Conservation (phyloP, 2,329 filamentous ascomycete species). For the Epichloe baconii region DNA sequence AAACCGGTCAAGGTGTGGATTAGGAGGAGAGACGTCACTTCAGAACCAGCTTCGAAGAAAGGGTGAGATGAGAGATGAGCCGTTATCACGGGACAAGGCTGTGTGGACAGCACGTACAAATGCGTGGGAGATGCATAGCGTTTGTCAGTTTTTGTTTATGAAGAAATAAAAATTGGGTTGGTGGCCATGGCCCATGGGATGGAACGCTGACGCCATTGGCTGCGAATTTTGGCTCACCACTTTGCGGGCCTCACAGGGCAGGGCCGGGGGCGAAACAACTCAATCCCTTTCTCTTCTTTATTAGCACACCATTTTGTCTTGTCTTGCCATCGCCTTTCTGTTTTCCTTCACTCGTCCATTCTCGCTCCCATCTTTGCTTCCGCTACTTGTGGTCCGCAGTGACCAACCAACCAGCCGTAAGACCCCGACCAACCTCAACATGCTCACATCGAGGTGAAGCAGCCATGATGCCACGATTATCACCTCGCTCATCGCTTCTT, state of each 20-base stretch:
- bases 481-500: conserved; percentile 19
- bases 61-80: too few relatives aligned
- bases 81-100: too few relatives aligned
- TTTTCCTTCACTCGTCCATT: too few relatives aligned
- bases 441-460: background rate
- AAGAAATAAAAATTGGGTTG: background rate
- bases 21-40: conserved; percentile 11
- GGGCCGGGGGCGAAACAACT: too few relatives aligned
- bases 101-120: too few relatives aligned
- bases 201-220: conserved; percentile 6
- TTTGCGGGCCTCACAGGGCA: background rate
- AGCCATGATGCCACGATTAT: conserved; percentile 25
- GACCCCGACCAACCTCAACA: background rate
- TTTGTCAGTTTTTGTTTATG: background rate
- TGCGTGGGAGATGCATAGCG: background rate
- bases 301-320: too few relatives aligned
- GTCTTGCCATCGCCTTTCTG: too few relatives aligned
- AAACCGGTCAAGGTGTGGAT: conserved; percentile 20
- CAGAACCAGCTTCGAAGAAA: background rate
- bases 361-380: too few relatives aligned
- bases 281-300: too few relatives aligned
- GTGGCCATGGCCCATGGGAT: conserved; percentile 5
- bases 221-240: conserved; percentile 2
- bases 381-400: too few relatives aligned
- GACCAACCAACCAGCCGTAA: background rate